phyloP scores from a whole-genome alignment of 1,284 basidiomycete genomes.

The Puccinia polysora region DNA sequence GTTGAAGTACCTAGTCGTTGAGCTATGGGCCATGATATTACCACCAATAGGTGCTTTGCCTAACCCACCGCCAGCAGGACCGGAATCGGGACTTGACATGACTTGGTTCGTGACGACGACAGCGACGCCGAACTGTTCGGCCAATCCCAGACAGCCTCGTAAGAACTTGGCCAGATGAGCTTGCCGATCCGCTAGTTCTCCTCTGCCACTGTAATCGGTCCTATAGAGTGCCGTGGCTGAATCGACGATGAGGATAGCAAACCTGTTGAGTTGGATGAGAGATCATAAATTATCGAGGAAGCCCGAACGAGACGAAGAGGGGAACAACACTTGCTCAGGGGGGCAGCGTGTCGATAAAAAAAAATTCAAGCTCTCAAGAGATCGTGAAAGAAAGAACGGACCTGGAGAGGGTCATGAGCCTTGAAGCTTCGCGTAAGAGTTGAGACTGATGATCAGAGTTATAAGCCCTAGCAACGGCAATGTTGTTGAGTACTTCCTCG shows the following conservation, averaged over 20 bases:
- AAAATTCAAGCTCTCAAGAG: too few species aligned
- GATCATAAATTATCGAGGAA: not conserved
- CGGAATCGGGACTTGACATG: slow-evolving; percentile 92
- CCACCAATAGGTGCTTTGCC: slow-evolving; percentile 80
- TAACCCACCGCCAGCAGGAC: slow-evolving; percentile 80
- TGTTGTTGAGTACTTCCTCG: slow-evolving; percentile 96
- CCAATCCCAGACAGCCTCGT: slow-evolving; percentile 82
- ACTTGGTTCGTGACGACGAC: slow-evolving; percentile 98
- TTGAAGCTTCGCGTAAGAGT: slow-evolving; percentile 83
- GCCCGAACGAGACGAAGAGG: not conserved
- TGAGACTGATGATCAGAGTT: slow-evolving; percentile 97
- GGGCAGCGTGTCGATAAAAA: too few species aligned
- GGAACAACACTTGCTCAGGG: slow-evolving; percentile 5
- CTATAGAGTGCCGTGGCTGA: slow-evolving; percentile 94
- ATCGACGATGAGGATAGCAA: slow-evolving; percentile 92
- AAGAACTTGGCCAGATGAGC: slow-evolving; percentile 97
- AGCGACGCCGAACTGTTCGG: slow-evolving; percentile 97
- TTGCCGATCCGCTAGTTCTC: slow-evolving; percentile 90
- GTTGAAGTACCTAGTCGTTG: slow-evolving; percentile 50
- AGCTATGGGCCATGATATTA: slow-evolving; percentile 54
- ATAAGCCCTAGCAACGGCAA: slow-evolving; percentile 96
- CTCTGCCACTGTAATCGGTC: slow-evolving; percentile 91
- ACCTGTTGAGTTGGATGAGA: slow-evolving; percentile 60
- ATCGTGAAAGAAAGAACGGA: too few species aligned
- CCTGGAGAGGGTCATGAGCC: slow-evolving; percentile 95